Conservation (phyloP, 2,329 filamentous ascomycete genomes). For the Colletotrichum sp. region DNA sequence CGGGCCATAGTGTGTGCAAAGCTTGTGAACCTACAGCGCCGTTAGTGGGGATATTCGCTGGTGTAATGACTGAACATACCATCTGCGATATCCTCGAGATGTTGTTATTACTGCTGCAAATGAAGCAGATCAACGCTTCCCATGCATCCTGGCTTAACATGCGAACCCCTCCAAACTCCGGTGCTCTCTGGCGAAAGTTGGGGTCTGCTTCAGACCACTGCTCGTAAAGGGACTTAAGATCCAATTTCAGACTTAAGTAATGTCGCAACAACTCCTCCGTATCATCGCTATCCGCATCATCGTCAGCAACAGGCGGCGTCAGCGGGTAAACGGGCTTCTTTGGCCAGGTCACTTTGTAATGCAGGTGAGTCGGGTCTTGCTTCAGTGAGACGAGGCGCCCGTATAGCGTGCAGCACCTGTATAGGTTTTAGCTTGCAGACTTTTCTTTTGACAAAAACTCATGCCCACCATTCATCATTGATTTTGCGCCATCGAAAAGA, state of each 20-base stretch:
- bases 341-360: conserved; percentile 78
- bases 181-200: conserved; percentile 88
- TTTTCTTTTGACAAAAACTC: not conserved
- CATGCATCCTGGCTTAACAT: conserved; percentile 95
- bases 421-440: not conserved
- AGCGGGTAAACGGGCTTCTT: conserved; percentile 22
- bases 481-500: conserved; percentile 95
- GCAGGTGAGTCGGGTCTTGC: conserved; percentile 79
- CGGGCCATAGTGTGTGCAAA: conserved; percentile 85
- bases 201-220: conserved; percentile 86
- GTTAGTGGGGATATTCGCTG: not conserved
- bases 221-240: conserved; percentile 77
- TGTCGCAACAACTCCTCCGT: conserved; percentile 76
- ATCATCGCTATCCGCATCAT: conserved; percentile 59
- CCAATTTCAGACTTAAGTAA: conserved; percentile 86
- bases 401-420: conserved; percentile 80
- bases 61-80: conserved; percentile 51
- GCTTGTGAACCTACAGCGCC: conserved; percentile 71
- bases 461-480: conserved; percentile 76
- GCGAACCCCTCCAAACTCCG: conserved; percentile 86
- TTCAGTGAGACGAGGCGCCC: conserved; percentile 85
- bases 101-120: conserved; percentile 99
- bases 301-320: conserved; percentile 2
- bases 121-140: conserved; percentile 93
- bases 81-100: conserved; percentile 95